phyloP scores from a whole-genome alignment of 1,284 basidiomycete genomes.

The Ceratobasidium sp. region DNA sequence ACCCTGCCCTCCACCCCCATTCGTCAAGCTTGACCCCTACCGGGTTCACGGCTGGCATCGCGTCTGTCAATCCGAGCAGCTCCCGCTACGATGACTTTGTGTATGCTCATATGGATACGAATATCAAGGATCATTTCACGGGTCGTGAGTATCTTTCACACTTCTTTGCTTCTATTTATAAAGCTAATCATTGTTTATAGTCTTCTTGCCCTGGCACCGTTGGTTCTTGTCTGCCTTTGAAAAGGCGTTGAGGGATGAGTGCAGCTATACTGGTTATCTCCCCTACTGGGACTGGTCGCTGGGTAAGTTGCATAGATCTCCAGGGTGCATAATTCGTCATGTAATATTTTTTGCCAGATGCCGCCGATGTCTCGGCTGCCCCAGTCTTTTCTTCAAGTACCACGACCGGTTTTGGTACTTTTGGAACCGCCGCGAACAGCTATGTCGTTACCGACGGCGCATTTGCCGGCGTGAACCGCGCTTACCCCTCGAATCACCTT shows the following conservation, averaged over 20 bases:
- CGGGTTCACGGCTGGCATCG: constrained; percentile 17
- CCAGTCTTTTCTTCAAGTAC: constrained; percentile 22
- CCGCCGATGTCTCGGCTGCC: constrained; percentile 16
- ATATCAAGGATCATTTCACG: constrained; percentile 39
- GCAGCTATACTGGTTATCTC: constrained; percentile 37
- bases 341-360: constrained; percentile 18
- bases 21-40: constrained; percentile 27
- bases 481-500: constrained; percentile 41
- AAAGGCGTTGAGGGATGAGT: constrained; percentile 28
- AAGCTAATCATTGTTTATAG: not conserved
- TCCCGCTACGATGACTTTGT: constrained; percentile 46
- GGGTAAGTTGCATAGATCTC: constrained; percentile 7
- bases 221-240: constrained; percentile 29
- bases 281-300: constrained; percentile 46
- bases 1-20: constrained; percentile 18
- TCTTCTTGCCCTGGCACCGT: constrained; percentile 42
- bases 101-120: constrained; percentile 46
- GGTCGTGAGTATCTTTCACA: constrained; percentile 16
- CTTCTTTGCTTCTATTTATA: not conserved
- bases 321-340: not conserved
- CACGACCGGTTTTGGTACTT: constrained; percentile 39
- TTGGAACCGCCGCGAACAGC: constrained; percentile 18
- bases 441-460: constrained; percentile 41
- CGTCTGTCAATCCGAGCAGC: constrained; percentile 4
- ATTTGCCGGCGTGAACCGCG: constrained; percentile 30